Evolutionary conservation across 2,329 filamentous ascomycete species (phyloP).

Genomic region (Pseudopyrenochaeta lycopersici): DNA sequence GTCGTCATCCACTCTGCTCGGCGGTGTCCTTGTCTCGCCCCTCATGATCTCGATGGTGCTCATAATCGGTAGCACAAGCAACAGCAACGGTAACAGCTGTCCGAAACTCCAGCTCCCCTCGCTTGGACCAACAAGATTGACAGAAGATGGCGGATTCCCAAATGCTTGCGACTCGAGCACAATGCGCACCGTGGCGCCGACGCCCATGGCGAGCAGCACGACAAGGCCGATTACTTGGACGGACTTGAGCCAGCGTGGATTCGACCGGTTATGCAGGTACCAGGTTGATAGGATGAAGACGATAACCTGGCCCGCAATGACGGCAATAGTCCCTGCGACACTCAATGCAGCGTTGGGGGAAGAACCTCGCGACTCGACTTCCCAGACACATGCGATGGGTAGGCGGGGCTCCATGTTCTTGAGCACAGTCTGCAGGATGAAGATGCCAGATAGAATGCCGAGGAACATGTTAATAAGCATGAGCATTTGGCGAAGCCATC

Average conservation of each 20-base stretch:
- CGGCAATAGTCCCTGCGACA: conserved; percentile 67
- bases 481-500: conserved; percentile 71
- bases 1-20: conserved; percentile 53
- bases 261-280: conserved; percentile 68
- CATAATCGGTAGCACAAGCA: conserved; percentile 68
- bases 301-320: conserved; percentile 66
- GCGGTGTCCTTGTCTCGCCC: conserved; percentile 58
- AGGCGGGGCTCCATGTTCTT: conserved; percentile 63
- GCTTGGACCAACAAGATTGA: conserved; percentile 60
- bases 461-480: conserved; percentile 73
- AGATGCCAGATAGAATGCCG: conserved; percentile 64
- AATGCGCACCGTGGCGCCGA: conserved; percentile 67
- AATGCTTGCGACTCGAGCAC: conserved; percentile 69
- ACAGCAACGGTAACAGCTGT: conserved; percentile 67
- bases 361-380: conserved; percentile 50
- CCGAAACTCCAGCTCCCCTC: conserved; percentile 71
- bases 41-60: conserved; percentile 67
- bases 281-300: conserved; percentile 69
- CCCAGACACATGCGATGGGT: conserved; percentile 70
- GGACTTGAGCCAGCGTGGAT: conserved; percentile 62
- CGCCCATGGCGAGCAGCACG: conserved; percentile 62
- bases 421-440: conserved; percentile 65
- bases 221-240: conserved; percentile 64
- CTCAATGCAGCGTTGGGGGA: conserved; percentile 57
- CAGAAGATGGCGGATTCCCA: conserved; percentile 55